Evolutionary conservation across 2,329 filamentous ascomycete species (phyloP).

Genomic region (Aspergillus terreus): DNA sequence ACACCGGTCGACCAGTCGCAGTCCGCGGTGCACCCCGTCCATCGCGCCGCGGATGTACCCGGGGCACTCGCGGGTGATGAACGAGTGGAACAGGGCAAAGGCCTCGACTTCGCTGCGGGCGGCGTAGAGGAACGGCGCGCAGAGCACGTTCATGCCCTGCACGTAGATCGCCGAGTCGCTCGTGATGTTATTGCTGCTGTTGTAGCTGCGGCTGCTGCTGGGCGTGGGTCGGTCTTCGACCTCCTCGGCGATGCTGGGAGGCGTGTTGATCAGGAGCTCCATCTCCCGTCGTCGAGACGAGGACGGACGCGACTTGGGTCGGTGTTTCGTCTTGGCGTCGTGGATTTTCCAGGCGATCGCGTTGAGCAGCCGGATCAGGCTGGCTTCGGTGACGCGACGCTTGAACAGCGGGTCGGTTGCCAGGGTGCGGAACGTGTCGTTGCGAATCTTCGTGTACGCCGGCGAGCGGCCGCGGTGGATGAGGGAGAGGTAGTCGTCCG

Average conservation of each 20-base stretch:
- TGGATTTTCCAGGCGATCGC: conserved; percentile 91
- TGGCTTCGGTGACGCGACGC: conserved; percentile 90
- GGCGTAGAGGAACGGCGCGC: conserved; percentile 91
- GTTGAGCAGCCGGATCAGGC: conserved; percentile 88
- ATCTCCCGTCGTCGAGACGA: conserved; percentile 47
- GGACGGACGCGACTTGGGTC: conserved; percentile 35
- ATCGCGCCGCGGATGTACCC: conserved; percentile 94
- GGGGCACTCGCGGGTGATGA: conserved; percentile 83
- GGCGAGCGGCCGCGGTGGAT: conserved; percentile 92
- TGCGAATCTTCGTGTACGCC: conserved; percentile 94
- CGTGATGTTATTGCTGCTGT: conserved; percentile 34
- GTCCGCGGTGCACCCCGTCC: conserved; percentile 91
- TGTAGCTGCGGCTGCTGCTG: conserved; percentile 7
- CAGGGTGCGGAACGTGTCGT: conserved; percentile 95
- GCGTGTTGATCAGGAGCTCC: conserved; percentile 37
- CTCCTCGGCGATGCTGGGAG: conserved; percentile 37
- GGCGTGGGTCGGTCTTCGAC: conserved; percentile 37
- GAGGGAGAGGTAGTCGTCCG: conserved; percentile 82
- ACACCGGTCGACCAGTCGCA: conserved; percentile 88
- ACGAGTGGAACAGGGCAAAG: conserved; percentile 82
- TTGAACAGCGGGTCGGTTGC: conserved; percentile 97
- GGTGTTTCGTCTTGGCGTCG: conserved; percentile 65
- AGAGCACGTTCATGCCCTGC: conserved; percentile 98
- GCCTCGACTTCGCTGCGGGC: conserved; percentile 93
- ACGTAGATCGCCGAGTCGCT: conserved; percentile 82